A percentile compares a stretch with the other conserved stretches of the same genome.
phyloP scores from a whole-genome alignment of 2,329 filamentous ascomycete genomes.

The Talaromyces sp. region DNA sequence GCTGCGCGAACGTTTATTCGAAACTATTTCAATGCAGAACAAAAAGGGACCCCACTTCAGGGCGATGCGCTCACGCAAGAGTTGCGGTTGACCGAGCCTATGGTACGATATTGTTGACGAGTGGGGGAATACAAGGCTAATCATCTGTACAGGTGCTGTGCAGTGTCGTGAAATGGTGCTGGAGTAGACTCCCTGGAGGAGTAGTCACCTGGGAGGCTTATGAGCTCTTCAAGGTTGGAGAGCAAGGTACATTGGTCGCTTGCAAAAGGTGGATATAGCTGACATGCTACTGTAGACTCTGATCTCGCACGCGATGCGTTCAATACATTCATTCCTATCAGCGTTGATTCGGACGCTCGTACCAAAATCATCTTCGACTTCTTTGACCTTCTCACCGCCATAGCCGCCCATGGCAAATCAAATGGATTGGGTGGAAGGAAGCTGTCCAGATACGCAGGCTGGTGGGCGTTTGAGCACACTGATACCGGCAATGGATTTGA shows the following conservation, averaged over 20 bases:
- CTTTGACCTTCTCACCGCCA: conserved; percentile 86
- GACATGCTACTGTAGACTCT: conserved; percentile 62
- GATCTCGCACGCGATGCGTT: conserved; percentile 89
- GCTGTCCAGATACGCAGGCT: conserved; percentile 89
- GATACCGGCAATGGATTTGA: conserved; percentile 91
- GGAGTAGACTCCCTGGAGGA: conserved; percentile 85
- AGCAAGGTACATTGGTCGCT: conserved; percentile 61
- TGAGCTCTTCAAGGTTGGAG: conserved; percentile 90
- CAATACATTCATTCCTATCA: conserved; percentile 91
- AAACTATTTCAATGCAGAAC: conserved; percentile 77
- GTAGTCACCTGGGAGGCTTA: conserved; percentile 97
- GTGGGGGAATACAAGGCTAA: background rate
- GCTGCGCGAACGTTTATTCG: conserved; percentile 88
- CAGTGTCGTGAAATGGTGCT: conserved; percentile 97
- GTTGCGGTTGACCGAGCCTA: conserved; percentile 85
- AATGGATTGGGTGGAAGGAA: conserved; percentile 94
- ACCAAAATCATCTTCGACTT: conserved; percentile 92
- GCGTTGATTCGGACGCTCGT: conserved; percentile 80
- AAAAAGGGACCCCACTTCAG: conserved; percentile 55
- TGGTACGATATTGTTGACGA: conserved; percentile 55
- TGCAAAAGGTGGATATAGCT: conserved; percentile 12
- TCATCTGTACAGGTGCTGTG: conserved; percentile 67
- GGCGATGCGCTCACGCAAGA: conserved; percentile 77
- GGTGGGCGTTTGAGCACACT: conserved; percentile 95
- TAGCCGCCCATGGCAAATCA: conserved; percentile 86